A percentile compares a stretch with the other conserved stretches of the same genome.
phyloP scores from a whole-genome alignment of 2,329 filamentous ascomycete species.

The Ascochyta fabae region DNA sequence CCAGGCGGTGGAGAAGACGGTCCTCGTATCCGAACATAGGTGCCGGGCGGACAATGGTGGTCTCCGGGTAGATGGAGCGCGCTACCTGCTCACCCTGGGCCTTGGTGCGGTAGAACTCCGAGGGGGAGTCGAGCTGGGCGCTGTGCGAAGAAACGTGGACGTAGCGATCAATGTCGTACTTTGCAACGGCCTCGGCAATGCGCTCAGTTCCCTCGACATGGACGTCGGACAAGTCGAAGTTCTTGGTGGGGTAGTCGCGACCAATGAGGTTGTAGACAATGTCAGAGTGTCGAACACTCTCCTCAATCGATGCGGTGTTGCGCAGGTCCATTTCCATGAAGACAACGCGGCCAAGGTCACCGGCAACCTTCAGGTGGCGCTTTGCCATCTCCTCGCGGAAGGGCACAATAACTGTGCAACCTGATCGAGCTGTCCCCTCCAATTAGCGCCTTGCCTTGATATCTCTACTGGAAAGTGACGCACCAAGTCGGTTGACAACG shows the following conservation, averaged over 20 bases:
- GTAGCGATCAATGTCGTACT: constrained; percentile 97
- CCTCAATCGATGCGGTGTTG: constrained; percentile 95
- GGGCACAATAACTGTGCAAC: constrained; percentile 92
- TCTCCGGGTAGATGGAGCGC: constrained; percentile 91
- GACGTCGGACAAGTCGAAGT: constrained; percentile 91
- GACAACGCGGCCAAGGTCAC: constrained; percentile 86
- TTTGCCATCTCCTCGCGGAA: constrained; percentile 98
- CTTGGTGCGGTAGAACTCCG: constrained; percentile 93
- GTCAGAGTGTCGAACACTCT: constrained; percentile 95
- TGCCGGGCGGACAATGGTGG: constrained; percentile 92
- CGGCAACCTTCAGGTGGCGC: constrained; percentile 93
- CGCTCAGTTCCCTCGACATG: constrained; percentile 91
- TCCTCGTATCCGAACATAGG: constrained; percentile 97
- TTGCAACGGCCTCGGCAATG: constrained; percentile 91
- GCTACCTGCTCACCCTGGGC: constrained; percentile 83
- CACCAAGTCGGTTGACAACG: constrained; percentile 93
- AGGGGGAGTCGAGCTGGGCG: constrained; percentile 77
- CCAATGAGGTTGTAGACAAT: constrained; percentile 97
- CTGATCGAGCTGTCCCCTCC: constrained; percentile 73
- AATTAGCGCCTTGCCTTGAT: constrained; percentile 23
- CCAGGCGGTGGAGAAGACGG: constrained; percentile 84
- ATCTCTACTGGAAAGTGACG: constrained; percentile 25
- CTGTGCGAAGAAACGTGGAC: constrained; percentile 98
- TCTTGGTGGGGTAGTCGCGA: constrained; percentile 96
- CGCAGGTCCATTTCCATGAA: constrained; percentile 95